These are phyloP conservation scores for Chrysophaeum taylorii DNA, from an alignment of 352 stramenopile species.

Conservation along the genomic window DNA sequence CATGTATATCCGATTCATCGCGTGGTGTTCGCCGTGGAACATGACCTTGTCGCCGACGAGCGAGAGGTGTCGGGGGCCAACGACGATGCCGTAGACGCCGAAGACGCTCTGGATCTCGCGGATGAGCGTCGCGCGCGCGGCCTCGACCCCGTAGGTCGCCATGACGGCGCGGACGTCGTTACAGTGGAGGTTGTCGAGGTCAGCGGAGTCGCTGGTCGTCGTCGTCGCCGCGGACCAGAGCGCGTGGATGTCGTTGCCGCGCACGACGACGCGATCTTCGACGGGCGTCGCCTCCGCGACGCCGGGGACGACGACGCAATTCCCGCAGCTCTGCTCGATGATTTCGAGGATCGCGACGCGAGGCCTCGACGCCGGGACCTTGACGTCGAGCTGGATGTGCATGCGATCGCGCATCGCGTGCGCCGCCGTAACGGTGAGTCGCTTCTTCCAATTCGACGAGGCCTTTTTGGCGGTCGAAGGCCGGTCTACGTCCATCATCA, in stretches of 20 bases:
- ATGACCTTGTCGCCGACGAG: constrained; percentile 99
- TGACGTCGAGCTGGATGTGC: no score
- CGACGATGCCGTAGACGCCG: constrained; percentile 96
- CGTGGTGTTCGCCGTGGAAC: constrained; percentile 85
- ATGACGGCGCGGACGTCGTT: constrained; percentile 95
- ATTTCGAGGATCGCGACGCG: neutral
- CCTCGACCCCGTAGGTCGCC: constrained; percentile 95
- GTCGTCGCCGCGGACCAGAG: constrained; percentile 71
- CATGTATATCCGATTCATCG: constrained; percentile 96
- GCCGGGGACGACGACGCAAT: constrained; percentile 50
- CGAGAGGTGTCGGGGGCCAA: constrained; percentile 92
- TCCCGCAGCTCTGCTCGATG: constrained; percentile 43
- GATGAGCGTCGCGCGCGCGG: constrained; percentile 88
- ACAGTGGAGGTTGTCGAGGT: constrained; percentile 85
- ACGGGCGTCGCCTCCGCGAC: constrained; percentile 42
- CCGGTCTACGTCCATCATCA: constrained; percentile 19
- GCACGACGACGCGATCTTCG: constrained; percentile 47
- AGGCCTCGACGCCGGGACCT: neutral
- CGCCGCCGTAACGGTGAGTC: neutral
- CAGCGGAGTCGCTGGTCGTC: constrained; percentile 48
- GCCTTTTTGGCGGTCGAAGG: constrained; percentile 11
- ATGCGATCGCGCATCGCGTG: no score
- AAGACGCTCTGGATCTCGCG: constrained; percentile 98
- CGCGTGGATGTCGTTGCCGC: constrained; percentile 95
- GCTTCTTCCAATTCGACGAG: neutral